Evolutionary conservation across 371 early-diverging fungal species (phyloP).

Genomic region (Rhizopus arrhizus): DNA sequence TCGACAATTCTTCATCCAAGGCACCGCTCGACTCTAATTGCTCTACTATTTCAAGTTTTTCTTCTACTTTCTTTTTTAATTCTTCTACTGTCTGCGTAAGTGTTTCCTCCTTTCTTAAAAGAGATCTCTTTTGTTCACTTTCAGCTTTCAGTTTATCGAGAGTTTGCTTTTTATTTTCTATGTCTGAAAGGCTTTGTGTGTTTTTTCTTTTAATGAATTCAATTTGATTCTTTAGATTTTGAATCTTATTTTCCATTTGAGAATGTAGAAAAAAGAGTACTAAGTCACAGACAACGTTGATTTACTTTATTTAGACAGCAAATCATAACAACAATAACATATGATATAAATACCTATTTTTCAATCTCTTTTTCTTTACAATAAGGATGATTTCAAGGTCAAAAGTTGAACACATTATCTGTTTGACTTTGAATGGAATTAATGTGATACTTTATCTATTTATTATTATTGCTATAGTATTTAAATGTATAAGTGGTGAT

Average conservation of each 20-base stretch:
- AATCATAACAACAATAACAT: background rate
- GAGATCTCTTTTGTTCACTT: background rate
- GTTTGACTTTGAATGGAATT: constrained; percentile 40
- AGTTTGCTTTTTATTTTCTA: background rate
- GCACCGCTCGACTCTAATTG: background rate
- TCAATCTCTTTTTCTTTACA: constrained; percentile 6
- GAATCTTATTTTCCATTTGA: background rate
- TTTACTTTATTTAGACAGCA: background rate
- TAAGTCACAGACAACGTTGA: background rate
- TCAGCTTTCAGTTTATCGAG: background rate
- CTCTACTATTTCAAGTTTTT: background rate
- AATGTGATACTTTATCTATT: constrained; percentile 41
- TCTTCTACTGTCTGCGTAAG: background rate
- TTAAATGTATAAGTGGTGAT: constrained; percentile 35
- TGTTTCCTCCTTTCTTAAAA: background rate
- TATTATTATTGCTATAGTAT: constrained; percentile 36
- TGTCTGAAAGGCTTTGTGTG: background rate
- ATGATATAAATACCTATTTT: background rate
- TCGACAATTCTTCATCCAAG: background rate
- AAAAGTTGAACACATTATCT: constrained; percentile 45
- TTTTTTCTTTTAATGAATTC: background rate
- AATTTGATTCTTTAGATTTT: background rate
- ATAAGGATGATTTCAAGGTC: constrained; percentile 41
- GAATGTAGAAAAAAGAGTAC: background rate
- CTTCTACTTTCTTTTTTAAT: background rate